Evolutionary conservation across 1,284 basidiomycete genomes (phyloP), one percentile per base, ranked within the genome.

Genomic region (Prillingera fragicola): DNA sequence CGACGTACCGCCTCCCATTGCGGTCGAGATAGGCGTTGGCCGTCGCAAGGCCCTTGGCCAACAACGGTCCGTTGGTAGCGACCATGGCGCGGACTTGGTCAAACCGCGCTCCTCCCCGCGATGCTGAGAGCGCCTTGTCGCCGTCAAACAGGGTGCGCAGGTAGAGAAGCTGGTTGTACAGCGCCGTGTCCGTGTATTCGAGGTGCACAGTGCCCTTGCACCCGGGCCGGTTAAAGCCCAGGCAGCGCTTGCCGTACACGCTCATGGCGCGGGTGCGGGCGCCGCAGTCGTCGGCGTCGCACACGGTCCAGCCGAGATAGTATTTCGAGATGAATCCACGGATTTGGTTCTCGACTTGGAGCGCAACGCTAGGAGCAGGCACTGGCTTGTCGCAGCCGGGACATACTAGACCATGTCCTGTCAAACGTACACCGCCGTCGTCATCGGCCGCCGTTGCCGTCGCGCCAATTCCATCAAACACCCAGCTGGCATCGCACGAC

Each of bases 151-250:
- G 73, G 47, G 77, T 82, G 19, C 75, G 70, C 67, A 83, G 91
- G 72, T 83, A 94, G 42, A 87, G 73, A 25, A 96, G 73, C 68
- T 96, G 91, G 57, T 84, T 86, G 68, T 95, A 94, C 37, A 96
- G 73, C 59, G 81, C 77, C 8, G 77, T 73, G 62, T 94, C 90
- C 25, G 84, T 78, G 67, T 92, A 96, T 78, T 91, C 87, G 51
- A 87, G 82, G 13, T 76, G 60, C 37, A 87, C 83, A 5, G 65
- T 75, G 0, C 87, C 87, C 43, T 65, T 74, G 69, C 91, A 95
- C 15, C 79, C 9, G 71, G 70, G 43, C 35, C 77, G 57, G 12
- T 59, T 77, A 48, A 68, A 50, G 6, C 67, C 67, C 12, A 91
- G 69, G 64, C 91, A 96, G 38, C 82, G 75, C 33, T 81, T 78